Evolutionary conservation across 139 green algal species (phyloP).

Genomic region (Chlamydomonas sp.): DNA sequence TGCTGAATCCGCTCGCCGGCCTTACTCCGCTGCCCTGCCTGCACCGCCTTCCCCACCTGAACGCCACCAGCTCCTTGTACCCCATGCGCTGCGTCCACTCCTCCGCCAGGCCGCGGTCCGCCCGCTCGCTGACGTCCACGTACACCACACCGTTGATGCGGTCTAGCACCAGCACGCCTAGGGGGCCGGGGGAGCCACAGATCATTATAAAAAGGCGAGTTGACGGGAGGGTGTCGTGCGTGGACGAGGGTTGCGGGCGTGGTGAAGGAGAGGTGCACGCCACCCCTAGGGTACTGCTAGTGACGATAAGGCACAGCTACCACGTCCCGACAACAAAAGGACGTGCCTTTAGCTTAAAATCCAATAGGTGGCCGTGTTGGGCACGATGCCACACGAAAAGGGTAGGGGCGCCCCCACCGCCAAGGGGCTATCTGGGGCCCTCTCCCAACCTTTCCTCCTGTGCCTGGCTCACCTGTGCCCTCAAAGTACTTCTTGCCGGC

Average conservation of each 20-base stretch:
- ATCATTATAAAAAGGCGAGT: no score
- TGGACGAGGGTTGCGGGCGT: background rate
- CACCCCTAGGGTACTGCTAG: no score
- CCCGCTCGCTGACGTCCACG: slow-evolving; percentile 86
- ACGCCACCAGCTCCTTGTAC: slow-evolving; percentile 84
- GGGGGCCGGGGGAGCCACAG: background rate
- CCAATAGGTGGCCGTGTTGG: no score
- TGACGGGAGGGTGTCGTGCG: background rate
- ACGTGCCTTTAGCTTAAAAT: no score
- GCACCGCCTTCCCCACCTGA: slow-evolving; percentile 46
- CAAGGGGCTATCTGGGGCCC: background rate
- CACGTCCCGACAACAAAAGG: no score
- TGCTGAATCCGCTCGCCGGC: no score
- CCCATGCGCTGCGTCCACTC: slow-evolving; percentile 71
- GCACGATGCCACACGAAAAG: no score
- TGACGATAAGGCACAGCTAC: no score
- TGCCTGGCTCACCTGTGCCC: slow-evolving; percentile 74
- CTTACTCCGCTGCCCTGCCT: slow-evolving; percentile 37
- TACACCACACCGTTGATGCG: slow-evolving; percentile 91
- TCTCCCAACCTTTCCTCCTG: background rate
- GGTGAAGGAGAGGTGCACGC: background rate
- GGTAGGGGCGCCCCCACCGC: no score
- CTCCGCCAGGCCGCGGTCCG: slow-evolving; percentile 74
- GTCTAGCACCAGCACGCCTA: slow-evolving; percentile 91
- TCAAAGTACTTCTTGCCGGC: slow-evolving; percentile 77